Conservation (phyloP, 441 rosid species). For the Erysimum pusillum region DNA sequence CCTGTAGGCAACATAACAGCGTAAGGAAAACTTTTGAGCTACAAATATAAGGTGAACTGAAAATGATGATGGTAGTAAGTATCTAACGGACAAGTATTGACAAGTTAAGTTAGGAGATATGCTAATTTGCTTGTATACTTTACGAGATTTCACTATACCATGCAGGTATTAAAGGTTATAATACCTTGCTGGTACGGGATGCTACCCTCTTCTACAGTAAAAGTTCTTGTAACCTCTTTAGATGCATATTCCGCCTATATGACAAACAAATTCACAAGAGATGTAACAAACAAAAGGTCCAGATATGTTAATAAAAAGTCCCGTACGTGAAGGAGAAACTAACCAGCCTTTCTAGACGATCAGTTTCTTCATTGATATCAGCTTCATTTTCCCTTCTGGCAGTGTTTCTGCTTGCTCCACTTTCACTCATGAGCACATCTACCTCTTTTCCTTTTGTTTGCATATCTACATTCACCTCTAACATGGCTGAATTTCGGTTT, state of each 20-base stretch:
- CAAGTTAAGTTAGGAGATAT: constrained; percentile 2
- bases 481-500: neutral
- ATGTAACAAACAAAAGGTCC: constrained; percentile 31
- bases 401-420: constrained; percentile 26
- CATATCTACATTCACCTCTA: constrained; percentile 21
- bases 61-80: neutral
- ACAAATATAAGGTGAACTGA: constrained; percentile 9
- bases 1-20: constrained; percentile 18
- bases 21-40: neutral
- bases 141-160: constrained; percentile 10
- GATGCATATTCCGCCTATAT: constrained; percentile 37
- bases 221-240: constrained; percentile 15
- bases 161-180: constrained; percentile 1
- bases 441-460: constrained; percentile 39
- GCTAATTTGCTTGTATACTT: constrained; percentile 2
- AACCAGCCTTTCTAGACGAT: constrained; percentile 36
- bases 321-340: constrained; percentile 29
- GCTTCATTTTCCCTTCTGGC: constrained; percentile 32
- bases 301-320: constrained; percentile 3
- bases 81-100: constrained; percentile 1
- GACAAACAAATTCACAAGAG: constrained; percentile 26
- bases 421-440: constrained; percentile 26
- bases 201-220: constrained; percentile 27
- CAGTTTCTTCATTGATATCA: constrained; percentile 29
- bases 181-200: constrained; percentile 38